phyloP scores from a whole-genome alignment of 1,139 yeast species.

The Pichia sp. region DNA sequence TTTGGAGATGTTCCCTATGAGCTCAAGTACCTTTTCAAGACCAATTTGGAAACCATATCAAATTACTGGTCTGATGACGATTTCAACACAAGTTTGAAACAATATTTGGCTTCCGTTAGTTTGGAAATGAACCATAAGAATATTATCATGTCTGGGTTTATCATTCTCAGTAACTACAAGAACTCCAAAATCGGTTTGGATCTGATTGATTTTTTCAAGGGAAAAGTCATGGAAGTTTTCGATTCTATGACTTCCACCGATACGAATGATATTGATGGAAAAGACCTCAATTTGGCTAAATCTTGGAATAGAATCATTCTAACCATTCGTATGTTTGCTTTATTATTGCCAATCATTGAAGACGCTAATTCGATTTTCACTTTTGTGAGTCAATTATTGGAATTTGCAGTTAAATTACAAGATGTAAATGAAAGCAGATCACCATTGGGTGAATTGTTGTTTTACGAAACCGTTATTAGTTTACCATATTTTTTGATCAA shows the following conservation, averaged over 20 bases:
- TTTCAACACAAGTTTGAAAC: slow-evolving; percentile 32
- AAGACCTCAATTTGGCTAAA: slow-evolving; percentile 36
- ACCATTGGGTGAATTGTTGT: slow-evolving; percentile 64
- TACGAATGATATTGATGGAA: slow-evolving; percentile 22
- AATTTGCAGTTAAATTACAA: slow-evolving; percentile 51
- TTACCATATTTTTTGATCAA: slow-evolving; percentile 61
- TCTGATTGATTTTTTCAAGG: slow-evolving; percentile 18
- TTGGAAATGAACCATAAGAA: slow-evolving; percentile 90
- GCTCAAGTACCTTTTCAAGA: slow-evolving; percentile 6
- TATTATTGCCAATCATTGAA: slow-evolving; percentile 48
- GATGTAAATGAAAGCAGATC: slow-evolving; percentile 30
- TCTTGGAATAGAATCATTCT: slow-evolving; percentile 69
- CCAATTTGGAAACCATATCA: slow-evolving; percentile 10
- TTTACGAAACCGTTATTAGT: slow-evolving; percentile 53
- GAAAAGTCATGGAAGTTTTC: slow-evolving; percentile 59
- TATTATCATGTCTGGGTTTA: slow-evolving; percentile 59
- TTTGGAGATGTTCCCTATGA: slow-evolving; percentile 46
- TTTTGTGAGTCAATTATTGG: slow-evolving; percentile 48
- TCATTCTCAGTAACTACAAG: slow-evolving; percentile 59
- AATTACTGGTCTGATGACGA: slow-evolving; percentile 36
- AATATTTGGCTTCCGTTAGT: slow-evolving; percentile 60
- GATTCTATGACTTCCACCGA: slow-evolving; percentile 53
- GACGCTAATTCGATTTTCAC: slow-evolving; percentile 37
- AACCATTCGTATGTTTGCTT: slow-evolving; percentile 59
- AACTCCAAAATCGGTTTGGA: slow-evolving; percentile 52